A percentile compares a stretch with the other conserved stretches of the same genome.
phyloP scores from a whole-genome alignment of 768 basidiomycete species.

The Termitomyces sp. region DNA sequence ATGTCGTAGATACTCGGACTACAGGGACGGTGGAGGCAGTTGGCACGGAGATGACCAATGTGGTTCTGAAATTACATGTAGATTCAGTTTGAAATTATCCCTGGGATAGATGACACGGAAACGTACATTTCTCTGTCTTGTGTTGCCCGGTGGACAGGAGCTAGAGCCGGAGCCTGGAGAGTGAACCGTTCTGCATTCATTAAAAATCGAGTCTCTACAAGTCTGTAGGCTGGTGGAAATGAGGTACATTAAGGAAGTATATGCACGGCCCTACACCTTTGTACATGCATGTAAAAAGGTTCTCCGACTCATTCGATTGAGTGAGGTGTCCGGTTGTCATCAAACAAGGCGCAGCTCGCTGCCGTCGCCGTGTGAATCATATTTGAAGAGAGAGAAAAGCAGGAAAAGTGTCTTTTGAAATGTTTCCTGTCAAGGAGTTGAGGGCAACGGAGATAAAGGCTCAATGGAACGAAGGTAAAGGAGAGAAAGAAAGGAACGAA shows the following conservation, averaged over 20 bases:
- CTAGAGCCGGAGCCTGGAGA: constrained; percentile 4
- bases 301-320: not conserved
- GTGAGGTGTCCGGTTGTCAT: not conserved
- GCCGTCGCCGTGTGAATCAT: not conserved
- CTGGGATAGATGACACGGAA: not conserved
- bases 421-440: not conserved
- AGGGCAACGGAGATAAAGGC: too few relatives aligned
- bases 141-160: not conserved
- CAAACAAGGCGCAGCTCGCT: not conserved
- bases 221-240: not conserved
- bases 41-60: too few relatives aligned
- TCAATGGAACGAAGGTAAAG: too few relatives aligned
- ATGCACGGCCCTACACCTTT: not conserved
- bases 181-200: not conserved
- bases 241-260: not conserved
- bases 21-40: too few relatives aligned
- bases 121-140: not conserved
- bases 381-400: not conserved
- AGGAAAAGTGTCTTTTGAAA: not conserved
- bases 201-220: not conserved
- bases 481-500: not conserved
- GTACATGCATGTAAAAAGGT: not conserved
- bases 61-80: not conserved
- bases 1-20: too few relatives aligned
- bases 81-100: not conserved